Evolutionary conservation across 139 green algal species (phyloP), one percentile per base, ranked within the genome.

Genomic region (Microglena sp.): DNA sequence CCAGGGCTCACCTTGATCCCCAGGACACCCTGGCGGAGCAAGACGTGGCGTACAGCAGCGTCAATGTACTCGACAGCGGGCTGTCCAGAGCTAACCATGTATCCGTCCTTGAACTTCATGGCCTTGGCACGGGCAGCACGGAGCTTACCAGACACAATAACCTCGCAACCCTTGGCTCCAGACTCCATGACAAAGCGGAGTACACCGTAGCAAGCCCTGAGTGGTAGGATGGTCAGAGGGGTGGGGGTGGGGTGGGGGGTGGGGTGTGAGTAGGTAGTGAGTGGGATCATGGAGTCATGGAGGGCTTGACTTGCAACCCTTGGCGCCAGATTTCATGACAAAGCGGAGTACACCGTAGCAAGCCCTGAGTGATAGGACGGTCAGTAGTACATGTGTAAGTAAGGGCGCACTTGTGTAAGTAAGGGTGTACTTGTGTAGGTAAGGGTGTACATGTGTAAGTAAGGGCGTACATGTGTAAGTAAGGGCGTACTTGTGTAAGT

Each of bases 81-180:
- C 67, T 95, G 67, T 60, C 94, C 94, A 28, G 84, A 89, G 28
- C 88, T 94, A 1, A 92, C 86, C 87, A 93, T 95, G 82, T 93
- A 93, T 30, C 86, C 87, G 59, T 95, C 86, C 72, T 96, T 97
- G 90, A 99, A 99, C 87, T 99, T 99, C 94, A 99, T 99, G 70
- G 74, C 72, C 90, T 99, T 99, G 75, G 94, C 94, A 84, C 94
- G 89, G 76, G 91, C 82, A 5, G 93, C 94, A 15, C 94, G 83
- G 30, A 99, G 82, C 87, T 99, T 99, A 77, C 94, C 94, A 32
- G 80, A 90, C 29, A 99, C 94, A 72, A 99, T 95, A 32, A 99
- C 92, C 85, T 99, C 94, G 80, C 92, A 98, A 57, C 94, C 94
- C 89, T 99, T 99, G 67, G 94, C 94, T 21, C 95, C 95, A 50